phyloP scores from a whole-genome alignment of 495 filamentous ascomycete genomes.

The Aspergillus mulundensis region DNA sequence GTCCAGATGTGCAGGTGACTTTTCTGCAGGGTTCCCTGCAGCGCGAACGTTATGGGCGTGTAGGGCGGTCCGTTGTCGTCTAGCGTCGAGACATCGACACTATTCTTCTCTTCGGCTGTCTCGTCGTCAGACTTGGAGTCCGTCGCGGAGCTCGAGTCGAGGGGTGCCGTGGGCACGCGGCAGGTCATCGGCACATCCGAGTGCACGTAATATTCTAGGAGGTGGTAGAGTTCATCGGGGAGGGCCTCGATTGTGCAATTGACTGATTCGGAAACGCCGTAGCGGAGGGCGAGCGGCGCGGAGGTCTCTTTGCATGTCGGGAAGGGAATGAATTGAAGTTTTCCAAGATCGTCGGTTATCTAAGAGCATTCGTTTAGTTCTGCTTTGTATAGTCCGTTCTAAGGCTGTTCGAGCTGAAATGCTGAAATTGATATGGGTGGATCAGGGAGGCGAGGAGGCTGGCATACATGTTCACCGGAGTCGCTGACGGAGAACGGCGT shows the following conservation, averaged over 20 bases:
- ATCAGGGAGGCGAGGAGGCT: background rate
- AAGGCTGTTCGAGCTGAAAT: background rate
- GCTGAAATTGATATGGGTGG: background rate
- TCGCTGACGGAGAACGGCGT: conserved; percentile 33
- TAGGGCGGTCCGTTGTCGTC: conserved; percentile 44
- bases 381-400: conserved; percentile 13
- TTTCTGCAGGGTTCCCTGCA: conserved; percentile 83
- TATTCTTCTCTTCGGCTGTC: background rate
- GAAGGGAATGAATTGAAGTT: conserved; percentile 93
- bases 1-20: conserved; percentile 90
- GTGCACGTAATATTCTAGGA: conserved; percentile 98
- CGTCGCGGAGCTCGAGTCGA: conserved; percentile 10
- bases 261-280: conserved; percentile 71
- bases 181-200: conserved; percentile 91
- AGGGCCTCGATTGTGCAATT: conserved; percentile 89
- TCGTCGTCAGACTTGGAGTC: conserved; percentile 11
- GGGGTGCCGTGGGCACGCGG: conserved; percentile 69
- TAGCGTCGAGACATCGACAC: conserved; percentile 26
- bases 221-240: conserved; percentile 87
- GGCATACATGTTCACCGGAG: conserved; percentile 59
- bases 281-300: conserved; percentile 74
- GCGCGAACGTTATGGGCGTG: conserved; percentile 71
- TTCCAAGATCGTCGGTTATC: conserved; percentile 72
- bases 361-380: conserved; percentile 34
- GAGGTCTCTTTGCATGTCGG: conserved; percentile 86